phyloP scores from a whole-genome alignment of 2,329 filamentous ascomycete genomes.

The Tolypocladium sp. region DNA sequence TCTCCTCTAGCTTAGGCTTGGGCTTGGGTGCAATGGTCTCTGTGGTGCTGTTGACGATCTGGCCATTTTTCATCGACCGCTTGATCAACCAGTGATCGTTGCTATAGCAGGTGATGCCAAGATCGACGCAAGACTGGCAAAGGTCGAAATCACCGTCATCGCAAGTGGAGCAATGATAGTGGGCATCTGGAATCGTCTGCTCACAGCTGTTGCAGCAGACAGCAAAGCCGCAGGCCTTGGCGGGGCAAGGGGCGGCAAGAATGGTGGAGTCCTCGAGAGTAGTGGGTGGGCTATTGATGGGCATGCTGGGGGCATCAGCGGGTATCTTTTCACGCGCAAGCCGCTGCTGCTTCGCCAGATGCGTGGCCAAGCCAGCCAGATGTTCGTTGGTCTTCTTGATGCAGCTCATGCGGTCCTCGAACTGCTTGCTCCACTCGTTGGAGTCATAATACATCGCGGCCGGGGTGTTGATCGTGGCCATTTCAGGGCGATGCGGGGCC shows the following conservation, averaged over 20 bases:
- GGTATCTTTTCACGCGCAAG: background rate
- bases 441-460: conserved; percentile 9
- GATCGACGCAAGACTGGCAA: conserved; percentile 68
- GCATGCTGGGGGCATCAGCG: background rate
- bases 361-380: conserved; percentile 3
- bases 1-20: conserved; percentile 19
- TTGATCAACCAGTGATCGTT: conserved; percentile 91
- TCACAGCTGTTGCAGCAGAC: conserved; percentile 95
- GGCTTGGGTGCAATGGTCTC: conserved; percentile 65
- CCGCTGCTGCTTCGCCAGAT: conserved; percentile 1
- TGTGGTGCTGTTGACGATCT: conserved; percentile 76
- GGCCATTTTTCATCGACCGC: conserved; percentile 69
- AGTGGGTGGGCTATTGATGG: too few relatives aligned
- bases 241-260: background rate
- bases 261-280: background rate
- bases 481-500: background rate
- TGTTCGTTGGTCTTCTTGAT: conserved; percentile 14
- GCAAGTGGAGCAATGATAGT: conserved; percentile 93
- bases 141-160: conserved; percentile 92
- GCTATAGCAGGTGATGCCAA: conserved; percentile 68
- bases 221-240: conserved; percentile 44
- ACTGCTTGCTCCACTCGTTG: conserved; percentile 13
- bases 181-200: conserved; percentile 64
- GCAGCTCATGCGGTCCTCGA: conserved; percentile 16
- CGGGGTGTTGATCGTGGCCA: background rate